Conservation (phyloP, 148 eudicot genomes). For the Rhododendron ovatum region DNA sequence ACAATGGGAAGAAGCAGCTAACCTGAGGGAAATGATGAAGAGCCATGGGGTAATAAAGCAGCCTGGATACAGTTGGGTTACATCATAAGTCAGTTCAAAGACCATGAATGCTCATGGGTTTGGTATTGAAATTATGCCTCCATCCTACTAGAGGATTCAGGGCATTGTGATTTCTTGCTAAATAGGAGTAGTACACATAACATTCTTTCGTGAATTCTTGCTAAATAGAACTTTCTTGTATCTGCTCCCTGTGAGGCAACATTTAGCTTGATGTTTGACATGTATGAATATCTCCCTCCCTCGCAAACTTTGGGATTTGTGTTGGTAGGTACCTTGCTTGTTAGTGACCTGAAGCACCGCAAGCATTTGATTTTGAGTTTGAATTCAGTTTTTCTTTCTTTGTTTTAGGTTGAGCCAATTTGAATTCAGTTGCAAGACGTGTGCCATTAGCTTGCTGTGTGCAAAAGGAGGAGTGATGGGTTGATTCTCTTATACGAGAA, state of each 20-base stretch:
- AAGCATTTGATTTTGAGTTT: background rate
- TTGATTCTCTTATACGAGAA: background rate
- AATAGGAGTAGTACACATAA: background rate
- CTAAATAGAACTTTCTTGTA: too few relatives aligned
- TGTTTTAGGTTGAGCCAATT: background rate
- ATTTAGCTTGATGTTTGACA: too few relatives aligned
- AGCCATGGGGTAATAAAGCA: slow-evolving; percentile 48
- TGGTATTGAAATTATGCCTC: background rate
- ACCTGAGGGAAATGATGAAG: slow-evolving; percentile 59
- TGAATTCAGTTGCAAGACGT: background rate
- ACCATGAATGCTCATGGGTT: too few relatives aligned
- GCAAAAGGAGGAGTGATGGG: background rate
- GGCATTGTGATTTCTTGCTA: background rate
- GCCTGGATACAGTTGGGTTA: slow-evolving; percentile 74
- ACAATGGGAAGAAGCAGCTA: slow-evolving; percentile 82
- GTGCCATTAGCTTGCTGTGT: background rate
- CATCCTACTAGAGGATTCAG: background rate
- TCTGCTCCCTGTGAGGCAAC: too few relatives aligned
- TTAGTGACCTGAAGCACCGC: too few relatives aligned
- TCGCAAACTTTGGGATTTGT: too few relatives aligned
- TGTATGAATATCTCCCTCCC: too few relatives aligned
- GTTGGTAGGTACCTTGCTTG: too few relatives aligned
- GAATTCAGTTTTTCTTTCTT: background rate
- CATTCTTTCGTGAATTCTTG: background rate
- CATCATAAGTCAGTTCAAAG: slow-evolving; percentile 10